phyloP scores from a whole-genome alignment of 1,284 basidiomycete genomes.

The Xanthoconium separans region DNA sequence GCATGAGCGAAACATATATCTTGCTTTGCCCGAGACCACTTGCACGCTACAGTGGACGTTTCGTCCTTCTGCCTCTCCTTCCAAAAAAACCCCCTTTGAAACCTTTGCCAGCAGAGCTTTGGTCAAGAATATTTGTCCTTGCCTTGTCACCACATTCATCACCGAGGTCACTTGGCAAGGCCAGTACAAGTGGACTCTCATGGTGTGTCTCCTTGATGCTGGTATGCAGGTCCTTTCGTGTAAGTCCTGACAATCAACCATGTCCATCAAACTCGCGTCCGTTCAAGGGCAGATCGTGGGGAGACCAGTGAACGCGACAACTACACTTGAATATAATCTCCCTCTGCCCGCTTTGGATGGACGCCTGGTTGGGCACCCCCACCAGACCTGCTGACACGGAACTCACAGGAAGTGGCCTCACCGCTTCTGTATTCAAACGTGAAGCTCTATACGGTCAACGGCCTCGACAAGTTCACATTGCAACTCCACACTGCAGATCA shows the following conservation, averaged over 20 bases:
- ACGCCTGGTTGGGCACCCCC: not conserved
- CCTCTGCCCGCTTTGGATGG: conserved; percentile 2
- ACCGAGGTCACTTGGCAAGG: conserved; percentile 16
- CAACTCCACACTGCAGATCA: conserved; percentile 63
- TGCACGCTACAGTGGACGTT: conserved; percentile 50
- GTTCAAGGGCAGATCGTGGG: not conserved
- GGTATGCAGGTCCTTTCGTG: conserved; percentile 73
- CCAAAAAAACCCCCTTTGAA: conserved; percentile 49
- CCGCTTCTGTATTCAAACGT: conserved; percentile 69
- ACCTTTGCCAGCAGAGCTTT: conserved; percentile 68
- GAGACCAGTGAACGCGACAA: not conserved
- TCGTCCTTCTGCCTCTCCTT: conserved; percentile 68
- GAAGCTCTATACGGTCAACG: conserved; percentile 42
- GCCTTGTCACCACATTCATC: conserved; percentile 36
- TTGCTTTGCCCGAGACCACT: conserved; percentile 52
- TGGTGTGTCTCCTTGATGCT: conserved; percentile 45
- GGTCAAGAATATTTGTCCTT: conserved; percentile 60
- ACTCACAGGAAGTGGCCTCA: conserved; percentile 59
- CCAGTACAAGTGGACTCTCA: conserved; percentile 18
- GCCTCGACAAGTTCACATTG: conserved; percentile 56
- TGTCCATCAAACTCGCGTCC: conserved; percentile 1
- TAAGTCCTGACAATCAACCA: conserved; percentile 38
- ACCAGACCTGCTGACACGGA: conserved; percentile 15
- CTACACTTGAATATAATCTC: not conserved
- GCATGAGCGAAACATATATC: conserved; percentile 29